A percentile compares a stretch with the other conserved stretches of the same genome.
phyloP scores from a whole-genome alignment of 331 rosid genomes.

The Acacia pycnantha region DNA sequence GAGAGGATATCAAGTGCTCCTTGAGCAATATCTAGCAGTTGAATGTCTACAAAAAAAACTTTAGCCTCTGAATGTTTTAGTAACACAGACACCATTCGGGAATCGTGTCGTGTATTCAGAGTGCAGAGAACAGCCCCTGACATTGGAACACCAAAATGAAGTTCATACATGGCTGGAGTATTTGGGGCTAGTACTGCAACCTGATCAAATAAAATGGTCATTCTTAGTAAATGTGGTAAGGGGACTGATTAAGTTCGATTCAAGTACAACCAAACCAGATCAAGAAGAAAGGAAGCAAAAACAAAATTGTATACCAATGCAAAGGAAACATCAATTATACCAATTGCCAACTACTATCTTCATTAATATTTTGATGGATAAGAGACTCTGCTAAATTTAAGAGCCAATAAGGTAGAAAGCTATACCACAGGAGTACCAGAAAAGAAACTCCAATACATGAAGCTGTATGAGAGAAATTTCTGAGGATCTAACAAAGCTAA shows the following conservation, averaged over 20 bases:
- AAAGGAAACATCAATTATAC: background rate
- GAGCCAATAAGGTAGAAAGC: background rate
- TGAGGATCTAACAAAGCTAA: background rate
- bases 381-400: background rate
- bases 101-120: conserved; percentile 47
- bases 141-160: conserved; percentile 73
- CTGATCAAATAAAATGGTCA: background rate
- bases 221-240: background rate
- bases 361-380: background rate
- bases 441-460: background rate
- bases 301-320: background rate
- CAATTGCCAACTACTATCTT: background rate
- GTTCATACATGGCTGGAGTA: conserved; percentile 64
- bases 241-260: background rate
- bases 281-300: background rate
- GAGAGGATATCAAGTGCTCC: conserved; percentile 55
- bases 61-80: conserved; percentile 58
- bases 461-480: background rate
- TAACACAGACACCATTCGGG: conserved; percentile 40
- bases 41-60: conserved; percentile 49
- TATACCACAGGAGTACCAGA: background rate
- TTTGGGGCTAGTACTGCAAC: conserved; percentile 59
- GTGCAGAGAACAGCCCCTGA: conserved; percentile 71
- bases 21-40: conserved; percentile 46
- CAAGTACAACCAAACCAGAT: background rate